A percentile compares a stretch with the other conserved stretches of the same genome.
Evolutionary conservation across 2,329 filamentous ascomycete genomes (phyloP).

Genomic region (Hymenoscyphus fructigenus): DNA sequence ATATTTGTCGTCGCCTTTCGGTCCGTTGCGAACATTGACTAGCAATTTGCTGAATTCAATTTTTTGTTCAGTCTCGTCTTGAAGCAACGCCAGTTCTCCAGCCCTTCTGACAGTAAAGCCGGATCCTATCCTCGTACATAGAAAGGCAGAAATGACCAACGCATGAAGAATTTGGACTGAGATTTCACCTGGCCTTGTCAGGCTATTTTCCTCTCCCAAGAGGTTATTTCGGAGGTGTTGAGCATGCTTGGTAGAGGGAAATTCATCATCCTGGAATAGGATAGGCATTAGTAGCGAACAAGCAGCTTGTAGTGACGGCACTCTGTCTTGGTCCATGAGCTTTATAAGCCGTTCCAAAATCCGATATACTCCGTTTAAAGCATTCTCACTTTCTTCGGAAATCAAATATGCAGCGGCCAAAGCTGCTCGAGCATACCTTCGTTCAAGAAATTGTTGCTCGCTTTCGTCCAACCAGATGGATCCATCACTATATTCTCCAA

Average conservation of each 20-base stretch:
- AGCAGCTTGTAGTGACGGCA: slow-evolving; percentile 51
- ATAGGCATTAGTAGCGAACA: slow-evolving; percentile 47
- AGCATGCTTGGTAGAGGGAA: slow-evolving; percentile 44
- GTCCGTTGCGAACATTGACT: slow-evolving; percentile 41
- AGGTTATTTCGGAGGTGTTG: slow-evolving; percentile 52
- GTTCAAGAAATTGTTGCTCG: slow-evolving; percentile 58
- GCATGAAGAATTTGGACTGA: slow-evolving; percentile 62
- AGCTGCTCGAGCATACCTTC: slow-evolving; percentile 65
- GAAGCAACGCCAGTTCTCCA: slow-evolving; percentile 63
- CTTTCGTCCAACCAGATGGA: slow-evolving; percentile 59
- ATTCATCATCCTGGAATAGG: slow-evolving; percentile 34
- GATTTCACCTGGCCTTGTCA: slow-evolving; percentile 60
- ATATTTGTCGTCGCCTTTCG: slow-evolving; percentile 61
- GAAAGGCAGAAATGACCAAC: slow-evolving; percentile 59
- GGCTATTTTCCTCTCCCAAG: slow-evolving; percentile 57
- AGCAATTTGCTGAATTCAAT: slow-evolving; percentile 50
- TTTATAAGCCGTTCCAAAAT: slow-evolving; percentile 59
- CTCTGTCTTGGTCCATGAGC: slow-evolving; percentile 59
- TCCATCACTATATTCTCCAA: slow-evolving; percentile 56
- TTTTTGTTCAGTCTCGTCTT: slow-evolving; percentile 64
- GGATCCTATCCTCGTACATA: slow-evolving; percentile 52
- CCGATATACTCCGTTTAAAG: slow-evolving; percentile 58
- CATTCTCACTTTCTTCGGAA: slow-evolving; percentile 57
- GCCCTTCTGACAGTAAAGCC: slow-evolving; percentile 51
- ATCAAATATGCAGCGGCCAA: slow-evolving; percentile 68